Evolutionary conservation across 495 filamentous ascomycete genomes (phyloP), one percentile per base, ranked within the genome.

Genomic region (Penicillium roqueforti): DNA sequence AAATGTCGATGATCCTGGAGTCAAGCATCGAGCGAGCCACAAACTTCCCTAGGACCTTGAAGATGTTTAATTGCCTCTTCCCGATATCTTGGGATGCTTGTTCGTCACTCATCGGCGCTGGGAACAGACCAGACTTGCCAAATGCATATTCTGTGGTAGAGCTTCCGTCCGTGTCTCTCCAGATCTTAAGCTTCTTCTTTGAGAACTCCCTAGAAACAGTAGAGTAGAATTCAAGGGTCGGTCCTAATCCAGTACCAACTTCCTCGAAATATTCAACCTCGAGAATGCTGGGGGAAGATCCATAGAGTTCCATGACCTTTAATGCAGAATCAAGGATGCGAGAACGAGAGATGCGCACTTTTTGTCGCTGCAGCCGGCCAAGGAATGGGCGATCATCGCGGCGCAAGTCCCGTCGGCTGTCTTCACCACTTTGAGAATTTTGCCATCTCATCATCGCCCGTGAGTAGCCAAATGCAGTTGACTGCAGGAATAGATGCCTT

Each of bases 221-320:
- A 2, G 95, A 95, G 71, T 97, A 99, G 70, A 99, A 99, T 68
- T 99, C 95, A 19, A 99, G 80, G 8, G 95, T 99, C 14, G 95
- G 95, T 1, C 95, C 95, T 39, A 99, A 78, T 36, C 95, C 95
- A 38, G 95, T 97, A 44, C 95, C 95, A 38, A 97, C 95, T 72
- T 99, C 95, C 57, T 97, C 93, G 61, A 97, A 99, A 62, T 99
- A 99, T 63, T 99, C 95, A 18, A 99, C 92, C 63, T 99, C 95
- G 2, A 99, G 76, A 42, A 96, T 86, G 68, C 95, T 97, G 32
- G 93, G 87, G 4, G 92, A 97, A 3, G 89, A 88, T 1, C 95
- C 95, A 66, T 99, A 99, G 6, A 97, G 83, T 57, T 99, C 93
- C 95, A 99, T 97, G n/a, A 99, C 95, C 67, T 97, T 99, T 63